Base-by-base conservation (phyloP, 495 filamentous ascomycete genomes). In the Apodospora peruviana region DNA sequence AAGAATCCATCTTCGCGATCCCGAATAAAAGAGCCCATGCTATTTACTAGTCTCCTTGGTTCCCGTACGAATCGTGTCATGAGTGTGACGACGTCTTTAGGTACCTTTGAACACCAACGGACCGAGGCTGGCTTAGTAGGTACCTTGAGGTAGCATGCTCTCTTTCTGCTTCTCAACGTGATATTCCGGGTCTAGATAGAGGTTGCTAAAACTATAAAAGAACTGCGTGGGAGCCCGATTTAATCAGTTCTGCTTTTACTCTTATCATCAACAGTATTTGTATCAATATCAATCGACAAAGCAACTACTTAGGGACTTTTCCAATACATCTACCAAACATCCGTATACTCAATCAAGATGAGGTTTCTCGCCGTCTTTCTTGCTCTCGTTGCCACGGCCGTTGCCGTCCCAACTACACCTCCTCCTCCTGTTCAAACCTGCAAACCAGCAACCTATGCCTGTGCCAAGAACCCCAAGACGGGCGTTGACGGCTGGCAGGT, bases 391-490 rank as follows among this genome's bases (percentile, higher is more conserved):
- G 38, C 54, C 23, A 22, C 48, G 22, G 51, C 55, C 22, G 18
- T 54, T 21, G 60, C 58, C 18, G 50, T 41, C 23, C 27, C 27
- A 7, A 7, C 7, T 32, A 32, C 27, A 32, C 27, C 27, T 32
- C 27, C 27, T 32, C 27, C 27, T 32, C 7, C 27, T 14, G n/a
- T n/a, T n/a, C n/a, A n/a, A n/a, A 24, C 40, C n/a, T 62, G 61
- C 56, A 62, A 45, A 40, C 56, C 61, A 18, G 53, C 40, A 22
- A 60, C 52, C 25, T 64, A 62, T 45, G 35, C 41, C 4, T 62
- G 60, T 48, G 45, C 52, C 36, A 25, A 20, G 51, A 47, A 61
- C 50, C 35, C 40, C 11, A 35, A 22, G 37, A 43, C 27, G 4
- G 22, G 40, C 18, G 12, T 12, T 3, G 22, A 34, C 8, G 63